Evolutionary conservation across 371 early-diverging fungal species (phyloP), one percentile per base, ranked within the genome.

Genomic region (Coemansia sp.): DNA sequence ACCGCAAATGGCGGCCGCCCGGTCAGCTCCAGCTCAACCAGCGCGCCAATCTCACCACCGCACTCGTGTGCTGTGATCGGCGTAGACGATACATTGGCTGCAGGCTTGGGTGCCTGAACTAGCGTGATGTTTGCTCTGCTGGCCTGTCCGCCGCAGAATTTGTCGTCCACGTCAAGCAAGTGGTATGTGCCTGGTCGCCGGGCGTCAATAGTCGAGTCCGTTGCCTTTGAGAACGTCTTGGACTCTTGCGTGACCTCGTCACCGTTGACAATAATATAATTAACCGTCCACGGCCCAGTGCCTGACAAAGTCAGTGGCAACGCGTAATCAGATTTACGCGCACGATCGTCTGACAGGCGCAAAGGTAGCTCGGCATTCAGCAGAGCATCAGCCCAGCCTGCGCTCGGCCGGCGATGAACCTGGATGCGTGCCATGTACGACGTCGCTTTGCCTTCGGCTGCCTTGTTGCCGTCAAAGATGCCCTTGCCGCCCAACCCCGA

Each of bases 11-110:
- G 80, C 18, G 80, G 69, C 5, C 77, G 68, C 3, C 80, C 80
- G 0, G 61, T 11, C 31, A 80, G 64, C 65, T 74, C 72, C 24
- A 80, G 64, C 2, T 65, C 76, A 11, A 80, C 31, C 56, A 66
- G 67, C 6, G 71, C 80, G 48, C 80, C 80, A 29, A 80, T 80
- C 51, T 67, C 71, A 16, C 80, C 80, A 40, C 68, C 78, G 29
- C 80, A 80, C 48, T 80, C 75, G 27, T 64, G 76, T 21, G 80
- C 72, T 29, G 71, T 71, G 14, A 80, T 71, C 2, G 80, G 56
- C 34, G 63, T 51, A 21, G 80, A 61, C 26, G 52, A 58, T 29
- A 80, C 42, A 27, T 63, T 64, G 18, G 63, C 61, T 8, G 50
- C 29, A 5, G 80, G 80, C 37, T 22, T 52, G 14, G 61, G 61